Percentiles rank a stretch among this genome's conserved stretches.
phyloP scores from a whole-genome alignment of 192 early-diverging fungal genomes.

The Ambispora gerdemannii region DNA sequence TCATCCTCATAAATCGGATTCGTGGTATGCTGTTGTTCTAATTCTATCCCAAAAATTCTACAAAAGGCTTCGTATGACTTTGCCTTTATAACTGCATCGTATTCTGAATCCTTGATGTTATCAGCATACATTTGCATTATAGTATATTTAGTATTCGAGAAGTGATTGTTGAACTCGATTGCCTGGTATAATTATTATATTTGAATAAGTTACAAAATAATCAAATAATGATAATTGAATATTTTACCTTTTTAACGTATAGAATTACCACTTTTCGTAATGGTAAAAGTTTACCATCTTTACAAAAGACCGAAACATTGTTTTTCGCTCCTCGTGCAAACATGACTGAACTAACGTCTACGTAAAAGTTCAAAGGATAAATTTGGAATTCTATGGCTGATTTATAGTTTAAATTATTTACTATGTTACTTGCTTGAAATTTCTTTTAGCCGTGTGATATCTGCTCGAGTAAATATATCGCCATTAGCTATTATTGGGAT shows the following conservation, averaged over 20 bases:
- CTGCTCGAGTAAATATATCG: conserved; percentile 68
- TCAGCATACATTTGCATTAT: conserved; percentile 80
- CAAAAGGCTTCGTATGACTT: conserved; percentile 57
- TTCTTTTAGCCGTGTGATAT: conserved; percentile 62
- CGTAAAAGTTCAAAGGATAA: background rate
- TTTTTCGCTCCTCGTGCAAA: conserved; percentile 81
- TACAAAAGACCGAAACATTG: conserved; percentile 86
- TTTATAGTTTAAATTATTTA: background rate
- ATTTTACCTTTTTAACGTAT: conserved; percentile 61
- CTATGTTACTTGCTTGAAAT: conserved; percentile 42
- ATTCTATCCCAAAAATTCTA: conserved; percentile 32
- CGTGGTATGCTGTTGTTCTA: no score
- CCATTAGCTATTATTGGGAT: conserved; percentile 92
- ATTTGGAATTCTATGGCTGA: background rate
- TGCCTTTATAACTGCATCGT: conserved; percentile 42
- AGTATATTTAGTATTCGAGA: conserved; percentile 88
- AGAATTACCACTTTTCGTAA: conserved; percentile 55
- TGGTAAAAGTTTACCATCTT: conserved; percentile 56
- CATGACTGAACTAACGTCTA: conserved; percentile 71
- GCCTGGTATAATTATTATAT: conserved; percentile 47
- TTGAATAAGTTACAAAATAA: background rate
- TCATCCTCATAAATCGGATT: no score
- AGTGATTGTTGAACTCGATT: conserved; percentile 67
- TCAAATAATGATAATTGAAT: background rate
- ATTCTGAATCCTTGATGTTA: conserved; percentile 50